phyloP scores from a whole-genome alignment of 2,329 filamentous ascomycete species.

The Myriosclerotinia curreyana region DNA sequence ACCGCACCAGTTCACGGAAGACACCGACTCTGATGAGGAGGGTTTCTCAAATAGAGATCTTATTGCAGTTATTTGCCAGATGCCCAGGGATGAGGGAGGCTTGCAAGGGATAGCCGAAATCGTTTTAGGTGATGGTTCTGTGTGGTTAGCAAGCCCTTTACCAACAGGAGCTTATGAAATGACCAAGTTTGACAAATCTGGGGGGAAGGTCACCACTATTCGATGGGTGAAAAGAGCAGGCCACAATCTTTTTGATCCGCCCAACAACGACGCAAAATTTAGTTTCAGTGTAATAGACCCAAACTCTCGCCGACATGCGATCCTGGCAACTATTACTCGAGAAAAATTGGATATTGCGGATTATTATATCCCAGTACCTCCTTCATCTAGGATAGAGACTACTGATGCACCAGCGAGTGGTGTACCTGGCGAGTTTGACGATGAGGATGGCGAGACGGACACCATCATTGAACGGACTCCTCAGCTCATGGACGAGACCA shows the following conservation, averaged over 20 bases:
- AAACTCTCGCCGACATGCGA: constrained; percentile 65
- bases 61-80: constrained; percentile 66
- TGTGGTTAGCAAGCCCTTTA: constrained; percentile 55
- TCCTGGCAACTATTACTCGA: constrained; percentile 66
- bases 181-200: constrained; percentile 50
- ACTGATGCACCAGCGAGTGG: constrained; percentile 28
- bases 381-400: constrained; percentile 49
- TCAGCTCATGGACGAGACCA: constrained; percentile 44
- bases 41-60: constrained; percentile 52
- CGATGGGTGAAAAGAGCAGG: constrained; percentile 62
- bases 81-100: constrained; percentile 51
- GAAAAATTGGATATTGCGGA: constrained; percentile 67
- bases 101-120: constrained; percentile 51
- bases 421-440: constrained; percentile 22
- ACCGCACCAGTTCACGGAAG: constrained; percentile 50
- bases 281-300: constrained; percentile 76
- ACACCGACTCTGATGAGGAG: constrained; percentile 50
- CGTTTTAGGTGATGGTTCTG: constrained; percentile 60
- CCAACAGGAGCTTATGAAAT: constrained; percentile 65
- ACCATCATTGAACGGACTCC: constrained; percentile 39
- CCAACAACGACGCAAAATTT: constrained; percentile 53
- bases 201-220: constrained; percentile 54
- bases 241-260: constrained; percentile 33
- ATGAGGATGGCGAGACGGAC: constrained; percentile 20
- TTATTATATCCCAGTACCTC: constrained; percentile 57